These are phyloP conservation scores for Thalassiosira hispida DNA, from an alignment of 352 stramenopile species.

Conservation along the genomic window DNA sequence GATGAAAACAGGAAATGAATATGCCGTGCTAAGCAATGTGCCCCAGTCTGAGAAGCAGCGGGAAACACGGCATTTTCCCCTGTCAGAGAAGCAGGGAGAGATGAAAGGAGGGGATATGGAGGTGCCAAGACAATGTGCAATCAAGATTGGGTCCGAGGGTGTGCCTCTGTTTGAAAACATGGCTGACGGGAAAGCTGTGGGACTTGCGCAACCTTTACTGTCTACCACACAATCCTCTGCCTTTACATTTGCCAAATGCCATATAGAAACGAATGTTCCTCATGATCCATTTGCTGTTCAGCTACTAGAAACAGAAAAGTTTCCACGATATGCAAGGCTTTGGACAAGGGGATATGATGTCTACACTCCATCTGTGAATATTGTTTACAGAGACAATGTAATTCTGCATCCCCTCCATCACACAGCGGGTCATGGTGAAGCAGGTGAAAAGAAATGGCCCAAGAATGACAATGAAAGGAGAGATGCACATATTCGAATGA, in stretches of 20 bases:
- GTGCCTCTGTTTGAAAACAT: conserved; percentile 68
- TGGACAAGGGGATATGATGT: conserved; percentile 86
- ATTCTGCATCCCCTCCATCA: conserved; percentile 61
- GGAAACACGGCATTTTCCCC: no score
- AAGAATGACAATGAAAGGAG: conserved; percentile 56
- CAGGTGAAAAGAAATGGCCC: conserved; percentile 72
- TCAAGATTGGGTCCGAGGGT: conserved; percentile 67
- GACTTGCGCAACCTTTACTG: conserved; percentile 73
- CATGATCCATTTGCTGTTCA: conserved; percentile 84
- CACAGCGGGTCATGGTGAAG: conserved; percentile 62
- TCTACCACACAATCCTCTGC: conserved; percentile 76
- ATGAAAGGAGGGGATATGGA: conserved; percentile 26
- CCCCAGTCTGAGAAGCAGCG: conserved; percentile 60
- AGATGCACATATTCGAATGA: conserved; percentile 58
- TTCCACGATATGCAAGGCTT: conserved; percentile 76
- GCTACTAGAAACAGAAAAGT: conserved; percentile 84
- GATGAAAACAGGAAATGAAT: conserved; percentile 83
- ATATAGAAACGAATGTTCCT: conserved; percentile 85
- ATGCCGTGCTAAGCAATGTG: conserved; percentile 84
- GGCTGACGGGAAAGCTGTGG: conserved; percentile 76
- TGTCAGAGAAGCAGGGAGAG: conserved; percentile 27
- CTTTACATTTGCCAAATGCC: conserved; percentile 87
- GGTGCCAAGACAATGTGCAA: conserved; percentile 72
- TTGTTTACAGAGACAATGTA: conserved; percentile 80
- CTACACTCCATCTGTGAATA: conserved; percentile 83